These are phyloP conservation scores for Amoebophrya sp. DNA, from an alignment of 169 alveolate genomes.

Conservation along the genomic window DNA sequence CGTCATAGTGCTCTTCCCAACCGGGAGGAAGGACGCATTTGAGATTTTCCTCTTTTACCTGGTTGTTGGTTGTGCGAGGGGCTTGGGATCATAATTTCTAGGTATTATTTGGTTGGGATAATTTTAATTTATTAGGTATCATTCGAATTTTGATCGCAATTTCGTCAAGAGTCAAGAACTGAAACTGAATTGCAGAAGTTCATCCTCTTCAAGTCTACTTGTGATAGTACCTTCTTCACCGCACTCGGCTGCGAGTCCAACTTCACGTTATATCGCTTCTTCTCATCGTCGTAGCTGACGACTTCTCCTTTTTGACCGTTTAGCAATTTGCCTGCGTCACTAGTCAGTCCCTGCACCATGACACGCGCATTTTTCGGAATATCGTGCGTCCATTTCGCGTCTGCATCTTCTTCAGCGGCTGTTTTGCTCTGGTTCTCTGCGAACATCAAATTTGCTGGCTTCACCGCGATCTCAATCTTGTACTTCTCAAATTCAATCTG, in stretches of 20 bases:
- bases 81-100: too few species aligned
- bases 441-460: not conserved
- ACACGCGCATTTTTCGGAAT: not conserved
- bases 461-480: not conserved
- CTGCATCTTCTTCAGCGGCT: not conserved
- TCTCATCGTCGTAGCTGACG: not conserved
- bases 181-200: too few species aligned
- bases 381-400: not conserved
- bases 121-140: too few species aligned
- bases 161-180: too few species aligned
- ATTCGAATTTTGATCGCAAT: too few species aligned
- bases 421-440: not conserved
- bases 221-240: not conserved
- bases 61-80: not conserved
- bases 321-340: not conserved
- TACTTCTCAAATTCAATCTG: not conserved
- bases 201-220: too few species aligned
- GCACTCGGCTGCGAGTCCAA: not conserved
- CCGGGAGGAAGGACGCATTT: not conserved
- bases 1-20: slow-evolving; percentile 3
- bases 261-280: not conserved
- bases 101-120: too few species aligned
- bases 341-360: not conserved
- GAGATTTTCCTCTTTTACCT: not conserved
- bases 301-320: not conserved